Conservation (phyloP, 202 grass and related monocot genomes). For the Dendrocalamus latiflorus region DNA sequence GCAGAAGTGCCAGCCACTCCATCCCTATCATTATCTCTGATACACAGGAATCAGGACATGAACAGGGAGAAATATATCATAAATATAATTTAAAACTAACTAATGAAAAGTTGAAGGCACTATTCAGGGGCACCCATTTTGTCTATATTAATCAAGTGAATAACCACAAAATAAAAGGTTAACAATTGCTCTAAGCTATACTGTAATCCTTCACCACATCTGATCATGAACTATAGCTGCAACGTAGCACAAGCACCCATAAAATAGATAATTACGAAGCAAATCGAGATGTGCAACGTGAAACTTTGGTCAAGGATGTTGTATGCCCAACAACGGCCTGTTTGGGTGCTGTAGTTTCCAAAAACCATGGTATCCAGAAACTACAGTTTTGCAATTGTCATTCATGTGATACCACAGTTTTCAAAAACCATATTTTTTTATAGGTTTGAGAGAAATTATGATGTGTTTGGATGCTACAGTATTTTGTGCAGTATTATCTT, state of each 20-base stretch:
- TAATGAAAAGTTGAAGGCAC: background rate
- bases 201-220: background rate
- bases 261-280: background rate
- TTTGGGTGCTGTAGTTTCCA: too few species aligned
- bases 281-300: background rate
- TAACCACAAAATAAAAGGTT: background rate
- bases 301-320: background rate
- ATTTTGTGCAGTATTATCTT: too few species aligned
- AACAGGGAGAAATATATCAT: background rate
- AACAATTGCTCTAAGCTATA: background rate
- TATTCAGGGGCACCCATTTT: background rate
- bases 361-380: too few species aligned
- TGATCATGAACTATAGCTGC: background rate
- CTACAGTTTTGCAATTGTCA: too few species aligned
- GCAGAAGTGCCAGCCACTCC: slow-evolving; percentile 31
- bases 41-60: slow-evolving; percentile 19
- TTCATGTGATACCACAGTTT: too few species aligned
- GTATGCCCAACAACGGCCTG: background rate
- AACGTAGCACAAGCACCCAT: background rate
- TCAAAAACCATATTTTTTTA: too few species aligned
- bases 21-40: slow-evolving; percentile 34
- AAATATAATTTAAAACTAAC: background rate
- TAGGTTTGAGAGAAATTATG: too few species aligned
- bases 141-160: background rate
- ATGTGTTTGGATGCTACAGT: too few species aligned